Conservation (phyloP, 139 green algal species). For the Dunaliella primolecta region DNA sequence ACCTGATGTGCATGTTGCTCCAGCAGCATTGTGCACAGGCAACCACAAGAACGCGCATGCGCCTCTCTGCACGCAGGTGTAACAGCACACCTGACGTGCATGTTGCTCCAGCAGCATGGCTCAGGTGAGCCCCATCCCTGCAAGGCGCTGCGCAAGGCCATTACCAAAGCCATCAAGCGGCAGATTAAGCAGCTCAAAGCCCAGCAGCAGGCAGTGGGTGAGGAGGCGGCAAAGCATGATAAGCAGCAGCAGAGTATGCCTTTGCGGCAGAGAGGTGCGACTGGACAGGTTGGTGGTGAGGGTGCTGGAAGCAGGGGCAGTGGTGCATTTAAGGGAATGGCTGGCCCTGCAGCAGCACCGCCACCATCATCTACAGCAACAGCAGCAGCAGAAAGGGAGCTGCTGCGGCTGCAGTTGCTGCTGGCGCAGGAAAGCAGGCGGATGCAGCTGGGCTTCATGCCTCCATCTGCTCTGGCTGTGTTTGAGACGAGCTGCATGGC, state of each 20-base stretch:
- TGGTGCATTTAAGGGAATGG: too few relatives aligned
- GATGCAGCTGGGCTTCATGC: background rate
- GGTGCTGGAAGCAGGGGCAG: too few relatives aligned
- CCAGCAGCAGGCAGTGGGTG: background rate
- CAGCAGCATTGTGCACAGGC: too few relatives aligned
- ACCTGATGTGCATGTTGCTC: too few relatives aligned
- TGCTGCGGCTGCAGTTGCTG: background rate
- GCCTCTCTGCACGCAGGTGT: too few relatives aligned
- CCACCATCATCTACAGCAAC: background rate
- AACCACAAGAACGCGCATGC: too few relatives aligned
- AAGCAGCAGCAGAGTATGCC: too few relatives aligned
- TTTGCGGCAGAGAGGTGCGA: too few relatives aligned
- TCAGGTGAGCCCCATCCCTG: too few relatives aligned
- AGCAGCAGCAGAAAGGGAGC: background rate
- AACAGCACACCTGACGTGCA: background rate
- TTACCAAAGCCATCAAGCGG: background rate
- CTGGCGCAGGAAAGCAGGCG: background rate
- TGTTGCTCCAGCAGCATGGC: background rate
- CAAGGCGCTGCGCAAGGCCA: too few relatives aligned
- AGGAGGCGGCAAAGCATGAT: too few relatives aligned
- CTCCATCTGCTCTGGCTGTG: background rate
- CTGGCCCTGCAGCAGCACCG: background rate
- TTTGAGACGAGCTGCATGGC: background rate
- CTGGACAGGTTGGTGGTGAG: too few relatives aligned
- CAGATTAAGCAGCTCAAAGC: background rate